Conservation (phyloP, 2,329 filamentous ascomycete species). For the Penicillium sp. region DNA sequence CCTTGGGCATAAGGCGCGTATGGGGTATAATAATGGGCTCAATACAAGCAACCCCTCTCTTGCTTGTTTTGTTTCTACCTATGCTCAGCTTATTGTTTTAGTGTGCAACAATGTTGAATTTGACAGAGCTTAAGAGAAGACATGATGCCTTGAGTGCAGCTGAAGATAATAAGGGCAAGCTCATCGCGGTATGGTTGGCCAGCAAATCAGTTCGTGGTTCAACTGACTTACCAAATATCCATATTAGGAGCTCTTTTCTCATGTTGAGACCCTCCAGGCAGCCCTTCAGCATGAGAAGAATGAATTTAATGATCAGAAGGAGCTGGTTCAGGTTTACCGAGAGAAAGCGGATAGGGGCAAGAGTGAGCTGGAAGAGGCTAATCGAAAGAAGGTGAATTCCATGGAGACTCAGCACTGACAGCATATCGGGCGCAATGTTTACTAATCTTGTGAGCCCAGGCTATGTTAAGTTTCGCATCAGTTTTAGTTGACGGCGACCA, state of each 20-base stretch:
- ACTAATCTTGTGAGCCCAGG: constrained; percentile 9
- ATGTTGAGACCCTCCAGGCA: background rate
- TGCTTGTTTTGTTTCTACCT: too few species aligned
- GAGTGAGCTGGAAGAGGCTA: background rate
- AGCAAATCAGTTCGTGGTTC: background rate
- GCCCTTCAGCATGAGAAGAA: background rate
- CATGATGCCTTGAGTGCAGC: constrained; percentile 8
- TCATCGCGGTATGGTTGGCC: constrained; percentile 18
- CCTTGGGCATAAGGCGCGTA: background rate
- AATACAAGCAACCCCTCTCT: too few species aligned
- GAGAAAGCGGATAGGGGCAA: background rate
- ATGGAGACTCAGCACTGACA: too few species aligned
- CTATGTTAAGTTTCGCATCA: constrained; percentile 32
- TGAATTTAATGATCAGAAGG: background rate
- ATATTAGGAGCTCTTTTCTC: background rate
- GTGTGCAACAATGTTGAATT: background rate
- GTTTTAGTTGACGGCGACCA: constrained; percentile 47
- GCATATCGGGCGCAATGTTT: too few species aligned
- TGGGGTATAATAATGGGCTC: background rate
- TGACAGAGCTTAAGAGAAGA: constrained; percentile 10
- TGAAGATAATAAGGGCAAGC: constrained; percentile 23
- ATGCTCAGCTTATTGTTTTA: too few species aligned
- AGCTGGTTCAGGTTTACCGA: background rate
- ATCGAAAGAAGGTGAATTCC: background rate
- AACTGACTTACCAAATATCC: background rate